Conservation (phyloP, 164 flowering plant genomes). For the Platanus orientalis region DNA sequence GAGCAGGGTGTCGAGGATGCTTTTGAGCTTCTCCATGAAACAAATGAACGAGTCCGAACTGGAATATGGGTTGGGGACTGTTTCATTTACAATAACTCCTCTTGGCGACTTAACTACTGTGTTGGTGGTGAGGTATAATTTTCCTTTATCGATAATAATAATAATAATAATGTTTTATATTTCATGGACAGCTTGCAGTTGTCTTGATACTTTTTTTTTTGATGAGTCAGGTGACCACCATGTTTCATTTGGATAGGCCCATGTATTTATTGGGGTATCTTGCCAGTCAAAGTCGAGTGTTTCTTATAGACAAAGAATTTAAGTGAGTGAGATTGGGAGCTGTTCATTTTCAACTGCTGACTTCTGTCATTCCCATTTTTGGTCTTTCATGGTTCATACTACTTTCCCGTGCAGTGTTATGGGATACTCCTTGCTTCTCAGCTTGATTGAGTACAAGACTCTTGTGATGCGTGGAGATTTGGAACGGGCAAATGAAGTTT, state of each 20-base stretch:
- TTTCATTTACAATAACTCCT: slow-evolving; percentile 84
- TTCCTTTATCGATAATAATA: too few relatives aligned
- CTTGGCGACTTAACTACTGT: slow-evolving; percentile 96
- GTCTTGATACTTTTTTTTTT: slow-evolving; percentile 4
- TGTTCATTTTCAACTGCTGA: neutral
- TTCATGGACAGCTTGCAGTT: neutral
- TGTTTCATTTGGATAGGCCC: slow-evolving; percentile 98
- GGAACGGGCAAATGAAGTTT: slow-evolving; percentile 74
- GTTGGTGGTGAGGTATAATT: slow-evolving; percentile 96
- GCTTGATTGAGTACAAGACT: slow-evolving; percentile 96
- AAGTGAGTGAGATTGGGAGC: slow-evolving; percentile 56
- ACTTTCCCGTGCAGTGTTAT: slow-evolving; percentile 63
- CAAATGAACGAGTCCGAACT: slow-evolving; percentile 87
- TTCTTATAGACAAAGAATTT: slow-evolving; percentile 95
- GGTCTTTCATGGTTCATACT: slow-evolving; percentile 8
- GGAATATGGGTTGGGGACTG: slow-evolving; percentile 99
- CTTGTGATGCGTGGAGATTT: slow-evolving; percentile 98
- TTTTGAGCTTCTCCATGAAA: slow-evolving; percentile 93
- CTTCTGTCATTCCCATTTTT: neutral
- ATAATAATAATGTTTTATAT: neutral
- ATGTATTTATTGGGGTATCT: slow-evolving; percentile 98
- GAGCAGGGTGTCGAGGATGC: slow-evolving; percentile 98
- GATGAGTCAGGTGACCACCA: slow-evolving; percentile 76
- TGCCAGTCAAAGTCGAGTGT: slow-evolving; percentile 93
- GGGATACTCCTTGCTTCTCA: slow-evolving; percentile 89